These are phyloP conservation scores for Dalbergia cochinchinensis DNA, from an alignment of 306 rosid genomes.

Conservation along the genomic window DNA sequence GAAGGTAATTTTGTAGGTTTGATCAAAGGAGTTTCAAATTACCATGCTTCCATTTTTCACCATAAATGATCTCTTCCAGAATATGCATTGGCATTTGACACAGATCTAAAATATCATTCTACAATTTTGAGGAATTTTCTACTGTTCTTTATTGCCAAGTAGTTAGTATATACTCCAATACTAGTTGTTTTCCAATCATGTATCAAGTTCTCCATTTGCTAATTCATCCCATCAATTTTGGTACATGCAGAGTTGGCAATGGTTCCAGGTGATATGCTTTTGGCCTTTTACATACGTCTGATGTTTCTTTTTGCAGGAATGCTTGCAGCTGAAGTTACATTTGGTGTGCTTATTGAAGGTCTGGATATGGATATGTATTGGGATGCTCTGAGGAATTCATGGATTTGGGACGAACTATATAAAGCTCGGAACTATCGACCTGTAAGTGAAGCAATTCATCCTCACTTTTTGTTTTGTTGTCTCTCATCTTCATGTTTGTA, in stretches of 20 bases:
- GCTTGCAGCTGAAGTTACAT: conserved; percentile 94
- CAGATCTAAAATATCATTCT: conserved; percentile 19
- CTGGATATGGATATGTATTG: conserved; percentile 75
- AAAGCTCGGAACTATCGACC: conserved; percentile 85
- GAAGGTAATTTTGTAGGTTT: conserved; percentile 30
- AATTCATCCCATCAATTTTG: conserved; percentile 18
- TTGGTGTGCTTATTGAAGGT: conserved; percentile 66
- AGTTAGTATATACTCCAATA: neutral
- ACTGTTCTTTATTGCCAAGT: neutral
- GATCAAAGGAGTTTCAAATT: conserved; percentile 25
- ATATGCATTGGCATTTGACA: conserved; percentile 32
- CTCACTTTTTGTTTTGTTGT: conserved; percentile 13
- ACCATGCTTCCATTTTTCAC: neutral
- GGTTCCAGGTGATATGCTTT: conserved; percentile 16
- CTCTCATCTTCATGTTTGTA: conserved; percentile 10
- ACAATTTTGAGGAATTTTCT: conserved; percentile 30
- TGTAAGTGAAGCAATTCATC: conserved; percentile 58
- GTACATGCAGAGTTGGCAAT: conserved; percentile 2
- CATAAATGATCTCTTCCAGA: conserved; percentile 21
- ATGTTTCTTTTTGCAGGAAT: conserved; percentile 67
- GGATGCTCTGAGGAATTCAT: conserved; percentile 79
- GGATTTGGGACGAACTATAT: conserved; percentile 95
- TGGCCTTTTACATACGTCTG: neutral
- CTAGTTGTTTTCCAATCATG: neutral
- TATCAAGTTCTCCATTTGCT: conserved; percentile 14